Evolutionary conservation across 495 filamentous ascomycete genomes (phyloP).

Genomic region (Daldinia vernicosa): DNA sequence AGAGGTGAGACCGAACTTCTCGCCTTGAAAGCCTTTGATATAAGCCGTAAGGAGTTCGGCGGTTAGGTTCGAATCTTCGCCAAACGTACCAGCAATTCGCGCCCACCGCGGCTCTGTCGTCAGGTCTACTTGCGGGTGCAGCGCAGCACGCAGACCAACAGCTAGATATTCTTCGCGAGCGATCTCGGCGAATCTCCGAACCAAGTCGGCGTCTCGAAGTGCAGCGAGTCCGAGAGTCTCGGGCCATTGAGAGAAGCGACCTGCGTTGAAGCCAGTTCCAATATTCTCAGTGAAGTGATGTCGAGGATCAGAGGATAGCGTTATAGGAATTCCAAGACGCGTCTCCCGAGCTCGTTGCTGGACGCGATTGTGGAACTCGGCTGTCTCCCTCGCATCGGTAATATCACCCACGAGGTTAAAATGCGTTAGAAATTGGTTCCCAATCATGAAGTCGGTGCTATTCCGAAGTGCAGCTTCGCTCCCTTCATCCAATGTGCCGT

Average conservation of each 20-base stretch:
- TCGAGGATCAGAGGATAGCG: conserved; percentile 39
- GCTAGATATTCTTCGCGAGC: conserved; percentile 41
- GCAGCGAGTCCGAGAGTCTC: conserved; percentile 44
- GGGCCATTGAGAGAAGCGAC: conserved; percentile 41
- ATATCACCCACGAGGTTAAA: conserved; percentile 38
- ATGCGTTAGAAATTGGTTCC: conserved; percentile 34
- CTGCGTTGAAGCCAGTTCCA: conserved; percentile 37
- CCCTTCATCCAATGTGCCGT: conserved; percentile 37
- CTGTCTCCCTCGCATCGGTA: conserved; percentile 17
- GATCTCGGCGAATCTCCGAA: conserved; percentile 36
- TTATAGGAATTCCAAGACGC: conserved; percentile 40
- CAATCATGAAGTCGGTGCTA: conserved; percentile 37
- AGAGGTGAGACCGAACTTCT: conserved; percentile 31
- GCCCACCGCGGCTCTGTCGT: conserved; percentile 52
- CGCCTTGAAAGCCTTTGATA: conserved; percentile 42
- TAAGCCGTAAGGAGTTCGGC: conserved; percentile 39
- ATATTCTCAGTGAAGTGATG: conserved; percentile 38
- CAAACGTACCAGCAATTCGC: conserved; percentile 45
- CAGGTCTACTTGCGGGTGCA: conserved; percentile 53
- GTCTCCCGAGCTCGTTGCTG: conserved; percentile 37
- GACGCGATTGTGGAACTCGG: conserved; percentile 35
- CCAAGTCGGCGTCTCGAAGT: conserved; percentile 21
- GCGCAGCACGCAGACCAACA: conserved; percentile 38
- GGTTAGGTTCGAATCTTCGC: conserved; percentile 47
- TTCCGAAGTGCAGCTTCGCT: conserved; percentile 16